Percentiles rank a stretch among this genome's conserved stretches.
These are phyloP conservation scores for Cubamyces sp. DNA, from an alignment of 768 basidiomycete species.

Conservation along the genomic window DNA sequence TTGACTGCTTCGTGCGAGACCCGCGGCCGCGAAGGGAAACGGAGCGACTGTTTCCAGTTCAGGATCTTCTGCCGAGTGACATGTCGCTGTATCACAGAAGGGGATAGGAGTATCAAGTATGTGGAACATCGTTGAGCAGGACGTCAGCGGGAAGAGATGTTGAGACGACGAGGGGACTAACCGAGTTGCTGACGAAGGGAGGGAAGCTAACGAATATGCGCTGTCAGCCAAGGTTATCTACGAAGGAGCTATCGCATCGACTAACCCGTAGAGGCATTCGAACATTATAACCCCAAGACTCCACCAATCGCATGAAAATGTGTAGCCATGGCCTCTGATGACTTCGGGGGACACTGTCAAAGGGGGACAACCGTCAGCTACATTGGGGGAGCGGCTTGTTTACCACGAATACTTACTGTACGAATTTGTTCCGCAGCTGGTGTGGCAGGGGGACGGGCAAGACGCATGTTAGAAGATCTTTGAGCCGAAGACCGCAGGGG, in stretches of 20 bases:
- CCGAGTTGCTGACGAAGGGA: conserved; percentile 94
- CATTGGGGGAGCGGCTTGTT: background rate
- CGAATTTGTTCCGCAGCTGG: conserved; percentile 82
- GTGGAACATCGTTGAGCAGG: background rate
- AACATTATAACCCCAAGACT: conserved; percentile 96
- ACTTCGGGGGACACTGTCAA: conserved; percentile 85
- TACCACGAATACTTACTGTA: conserved; percentile 62
- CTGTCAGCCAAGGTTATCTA: conserved; percentile 14
- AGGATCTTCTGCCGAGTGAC: conserved; percentile 96
- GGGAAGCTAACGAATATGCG: conserved; percentile 56
- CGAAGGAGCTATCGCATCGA: conserved; percentile 25
- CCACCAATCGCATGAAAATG: conserved; percentile 98
- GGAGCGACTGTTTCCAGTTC: conserved; percentile 89
- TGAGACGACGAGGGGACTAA: conserved; percentile 42
- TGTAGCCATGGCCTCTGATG: conserved; percentile 89
- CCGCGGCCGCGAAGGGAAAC: conserved; percentile 82
- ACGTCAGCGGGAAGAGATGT: background rate
- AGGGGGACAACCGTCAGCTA: conserved; percentile 7
- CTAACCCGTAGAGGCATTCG: conserved; percentile 90
- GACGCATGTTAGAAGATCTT: conserved; percentile 31
- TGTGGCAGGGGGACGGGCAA: conserved; percentile 2
- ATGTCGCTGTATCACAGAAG: conserved; percentile 62
- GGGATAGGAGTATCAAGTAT: background rate
- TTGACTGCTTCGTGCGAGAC: conserved; percentile 87
- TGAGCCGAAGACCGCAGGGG: conserved; percentile 20